Percentiles rank a stretch among this genome's conserved stretches.
phyloP scores from a whole-genome alignment of 2,329 filamentous ascomycete genomes.

The Aspergillus tanneri region DNA sequence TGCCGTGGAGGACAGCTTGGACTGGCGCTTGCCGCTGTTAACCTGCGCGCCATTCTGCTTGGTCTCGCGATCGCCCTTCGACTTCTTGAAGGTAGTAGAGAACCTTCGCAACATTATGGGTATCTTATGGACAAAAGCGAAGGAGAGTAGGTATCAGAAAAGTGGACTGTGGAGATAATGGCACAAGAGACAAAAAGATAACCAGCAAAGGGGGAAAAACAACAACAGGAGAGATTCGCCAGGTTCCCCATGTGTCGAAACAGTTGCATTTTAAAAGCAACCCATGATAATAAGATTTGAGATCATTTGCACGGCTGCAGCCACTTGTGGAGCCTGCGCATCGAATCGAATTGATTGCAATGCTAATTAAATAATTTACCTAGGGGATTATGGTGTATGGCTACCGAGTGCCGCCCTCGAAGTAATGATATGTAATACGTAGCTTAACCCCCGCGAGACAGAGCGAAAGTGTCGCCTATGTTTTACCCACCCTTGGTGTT shows the following conservation, averaged over 20 bases:
- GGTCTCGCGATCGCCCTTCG: constrained; percentile 36
- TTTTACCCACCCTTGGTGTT: constrained; percentile 7
- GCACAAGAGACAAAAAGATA: constrained; percentile 12
- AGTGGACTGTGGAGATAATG: constrained; percentile 4
- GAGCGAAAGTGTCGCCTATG: constrained; percentile 2
- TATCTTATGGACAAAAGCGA: constrained; percentile 4
- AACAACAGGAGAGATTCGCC: background rate
- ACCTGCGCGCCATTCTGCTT: constrained; percentile 31
- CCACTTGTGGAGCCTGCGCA: constrained; percentile 12
- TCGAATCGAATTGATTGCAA: constrained; percentile 16
- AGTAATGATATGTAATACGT: constrained; percentile 7
- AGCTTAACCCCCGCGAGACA: constrained; percentile 10
- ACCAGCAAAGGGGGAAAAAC: background rate
- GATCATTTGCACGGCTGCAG: constrained; percentile 6
- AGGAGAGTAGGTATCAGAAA: constrained; percentile 1
- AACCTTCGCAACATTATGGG: constrained; percentile 42
- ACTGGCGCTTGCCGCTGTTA: constrained; percentile 35
- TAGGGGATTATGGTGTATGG: constrained; percentile 1
- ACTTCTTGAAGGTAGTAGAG: constrained; percentile 42
- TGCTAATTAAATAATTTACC: constrained; percentile 9
- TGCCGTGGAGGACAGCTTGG: constrained; percentile 28
- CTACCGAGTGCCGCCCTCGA: constrained; percentile 2
- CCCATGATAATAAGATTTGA: constrained; percentile 1
- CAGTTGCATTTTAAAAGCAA: constrained; percentile 19
- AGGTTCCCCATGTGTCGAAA: constrained; percentile 5